Conservation (phyloP, 2,329 filamentous ascomycete species). For the Colletotrichum musicola region DNA sequence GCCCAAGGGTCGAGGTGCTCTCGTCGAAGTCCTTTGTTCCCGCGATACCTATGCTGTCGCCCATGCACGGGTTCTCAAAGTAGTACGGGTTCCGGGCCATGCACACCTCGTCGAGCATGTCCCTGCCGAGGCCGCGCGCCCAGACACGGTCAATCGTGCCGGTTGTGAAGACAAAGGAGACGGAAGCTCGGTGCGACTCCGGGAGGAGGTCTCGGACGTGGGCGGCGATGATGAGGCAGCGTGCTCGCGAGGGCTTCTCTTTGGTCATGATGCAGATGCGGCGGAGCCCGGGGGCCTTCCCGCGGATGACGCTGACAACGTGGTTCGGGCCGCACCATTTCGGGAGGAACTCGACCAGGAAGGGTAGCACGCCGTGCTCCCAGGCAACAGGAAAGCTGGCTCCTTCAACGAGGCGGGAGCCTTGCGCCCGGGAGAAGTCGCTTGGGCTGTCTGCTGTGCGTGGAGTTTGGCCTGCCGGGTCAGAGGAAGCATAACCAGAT, state of each 20-base stretch:
- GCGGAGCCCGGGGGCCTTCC: slow-evolving; percentile 49
- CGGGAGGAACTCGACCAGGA: slow-evolving; percentile 56
- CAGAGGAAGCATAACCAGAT: neutral
- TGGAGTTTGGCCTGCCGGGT: slow-evolving; percentile 41
- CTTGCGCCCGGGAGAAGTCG: slow-evolving; percentile 44
- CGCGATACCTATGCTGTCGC: slow-evolving; percentile 57
- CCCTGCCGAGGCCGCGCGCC: slow-evolving; percentile 53
- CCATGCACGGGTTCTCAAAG: slow-evolving; percentile 58
- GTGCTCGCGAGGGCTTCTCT: slow-evolving; percentile 49
- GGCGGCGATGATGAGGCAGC: slow-evolving; percentile 53
- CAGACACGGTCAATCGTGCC: slow-evolving; percentile 55
- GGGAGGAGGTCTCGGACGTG: slow-evolving; percentile 59
- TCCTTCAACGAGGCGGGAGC: slow-evolving; percentile 48
- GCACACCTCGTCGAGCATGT: slow-evolving; percentile 57
- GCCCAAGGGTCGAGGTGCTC: slow-evolving; percentile 57
- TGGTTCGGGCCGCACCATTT: slow-evolving; percentile 56
- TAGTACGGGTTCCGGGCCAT: slow-evolving; percentile 57
- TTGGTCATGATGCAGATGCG: slow-evolving; percentile 57
- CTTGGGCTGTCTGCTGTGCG: slow-evolving; percentile 50
- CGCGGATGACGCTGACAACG: slow-evolving; percentile 54
- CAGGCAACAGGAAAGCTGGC: slow-evolving; percentile 56
- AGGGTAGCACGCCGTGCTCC: slow-evolving; percentile 59
- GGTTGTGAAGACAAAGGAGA: slow-evolving; percentile 54
- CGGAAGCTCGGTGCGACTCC: slow-evolving; percentile 44
- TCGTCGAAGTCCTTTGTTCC: slow-evolving; percentile 48